Conservation (phyloP, 208 protist genomes). For the Blastocrithidia nonstop region DNA sequence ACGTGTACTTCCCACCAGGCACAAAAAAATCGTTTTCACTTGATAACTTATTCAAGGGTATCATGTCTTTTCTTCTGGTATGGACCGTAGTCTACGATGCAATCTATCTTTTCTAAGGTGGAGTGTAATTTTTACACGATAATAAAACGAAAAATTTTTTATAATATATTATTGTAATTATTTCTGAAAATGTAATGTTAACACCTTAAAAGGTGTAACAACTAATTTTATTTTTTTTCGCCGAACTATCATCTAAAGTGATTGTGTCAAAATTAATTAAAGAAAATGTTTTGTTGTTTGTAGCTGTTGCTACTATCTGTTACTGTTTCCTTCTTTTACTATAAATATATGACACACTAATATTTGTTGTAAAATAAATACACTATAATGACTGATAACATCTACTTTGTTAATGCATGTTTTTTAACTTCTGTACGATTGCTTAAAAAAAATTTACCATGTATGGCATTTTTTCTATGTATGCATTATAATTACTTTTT, state of each 20-base stretch:
- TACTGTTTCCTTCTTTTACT: too few species aligned
- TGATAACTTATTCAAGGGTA: conserved; percentile 31
- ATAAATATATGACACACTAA: too few species aligned
- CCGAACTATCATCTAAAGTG: too few species aligned
- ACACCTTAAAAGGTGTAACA: background rate
- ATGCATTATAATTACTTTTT: too few species aligned
- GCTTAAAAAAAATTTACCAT: too few species aligned
- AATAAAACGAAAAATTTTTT: background rate
- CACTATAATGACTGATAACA: too few species aligned
- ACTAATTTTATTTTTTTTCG: background rate
- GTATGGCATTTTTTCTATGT: too few species aligned
- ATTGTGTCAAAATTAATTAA: too few species aligned
- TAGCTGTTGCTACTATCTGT: background rate
- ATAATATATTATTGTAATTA: background rate
- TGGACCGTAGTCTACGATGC: conserved; percentile 81
- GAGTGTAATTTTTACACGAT: background rate
- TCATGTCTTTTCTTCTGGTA: conserved; percentile 69
- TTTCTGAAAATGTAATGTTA: background rate
- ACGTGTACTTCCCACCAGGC: conserved; percentile 65
- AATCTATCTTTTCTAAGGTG: conserved; percentile 73
- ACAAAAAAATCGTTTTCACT: conserved; percentile 49
- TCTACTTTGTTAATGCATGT: too few species aligned
- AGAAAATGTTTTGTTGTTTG: too few species aligned
- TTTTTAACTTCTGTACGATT: too few species aligned
- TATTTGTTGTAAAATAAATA: too few species aligned